These are phyloP conservation scores for Saturnispora hagleri DNA, from an alignment of 805 yeast species.

Conservation along the genomic window DNA sequence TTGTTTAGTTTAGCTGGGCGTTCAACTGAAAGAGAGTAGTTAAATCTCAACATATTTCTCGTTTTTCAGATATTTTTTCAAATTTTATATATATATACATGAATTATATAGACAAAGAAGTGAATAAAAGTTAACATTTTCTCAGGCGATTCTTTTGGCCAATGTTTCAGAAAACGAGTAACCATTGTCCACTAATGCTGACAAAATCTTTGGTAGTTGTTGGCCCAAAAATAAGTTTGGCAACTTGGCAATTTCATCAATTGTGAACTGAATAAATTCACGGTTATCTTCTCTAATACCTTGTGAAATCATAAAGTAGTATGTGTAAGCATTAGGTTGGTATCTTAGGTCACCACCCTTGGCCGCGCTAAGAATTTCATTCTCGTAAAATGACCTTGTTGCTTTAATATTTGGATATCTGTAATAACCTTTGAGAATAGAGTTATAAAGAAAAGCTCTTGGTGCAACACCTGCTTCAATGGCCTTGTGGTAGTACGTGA, in stretches of 20 bases:
- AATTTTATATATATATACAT: constrained; percentile 5
- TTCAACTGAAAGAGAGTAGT: neutral
- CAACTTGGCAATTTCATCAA: constrained; percentile 31
- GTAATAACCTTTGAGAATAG: constrained; percentile 42
- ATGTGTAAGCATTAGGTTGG: constrained; percentile 42
- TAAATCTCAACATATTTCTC: neutral
- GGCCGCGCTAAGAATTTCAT: constrained; percentile 21
- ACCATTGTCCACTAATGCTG: constrained; percentile 14
- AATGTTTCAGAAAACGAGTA: constrained; percentile 14
- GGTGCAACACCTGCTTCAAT: constrained; percentile 27
- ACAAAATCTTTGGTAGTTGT: constrained; percentile 31
- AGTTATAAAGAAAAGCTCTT: constrained; percentile 33
- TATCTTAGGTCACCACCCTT: constrained; percentile 14
- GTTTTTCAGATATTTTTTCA: neutral
- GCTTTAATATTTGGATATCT: constrained; percentile 24
- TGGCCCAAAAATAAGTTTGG: constrained; percentile 30
- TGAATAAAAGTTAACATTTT: neutral
- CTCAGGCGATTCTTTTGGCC: neutral
- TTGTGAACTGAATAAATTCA: constrained; percentile 27
- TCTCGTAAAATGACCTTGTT: constrained; percentile 34
- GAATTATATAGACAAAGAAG: neutral
- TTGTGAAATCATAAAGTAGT: constrained; percentile 36
- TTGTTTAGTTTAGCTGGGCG: neutral
- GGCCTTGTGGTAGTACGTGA: constrained; percentile 31
- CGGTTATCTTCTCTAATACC: constrained; percentile 28